Evolutionary conservation across 371 early-diverging fungal genomes (phyloP).

Genomic region (Mortierella sp.): DNA sequence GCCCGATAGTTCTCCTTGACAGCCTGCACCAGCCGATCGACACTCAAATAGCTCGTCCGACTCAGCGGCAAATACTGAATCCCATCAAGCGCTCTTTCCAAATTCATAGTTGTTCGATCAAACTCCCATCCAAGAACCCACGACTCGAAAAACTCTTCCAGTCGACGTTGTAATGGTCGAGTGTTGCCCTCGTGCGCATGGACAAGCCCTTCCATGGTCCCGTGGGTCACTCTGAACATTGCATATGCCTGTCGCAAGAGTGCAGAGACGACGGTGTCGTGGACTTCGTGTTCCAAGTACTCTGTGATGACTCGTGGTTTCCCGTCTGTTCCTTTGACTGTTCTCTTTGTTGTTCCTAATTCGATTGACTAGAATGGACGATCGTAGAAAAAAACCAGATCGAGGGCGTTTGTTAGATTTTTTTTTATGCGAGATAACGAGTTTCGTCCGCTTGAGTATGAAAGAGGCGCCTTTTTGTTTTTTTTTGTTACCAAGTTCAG

Average conservation of each 20-base stretch:
- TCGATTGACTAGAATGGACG: conserved; percentile 68
- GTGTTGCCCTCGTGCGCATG: conserved; percentile 63
- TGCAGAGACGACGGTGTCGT: conserved; percentile 68
- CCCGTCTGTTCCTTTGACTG: conserved; percentile 70
- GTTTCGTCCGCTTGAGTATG: not conserved
- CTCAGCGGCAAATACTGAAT: conserved; percentile 65
- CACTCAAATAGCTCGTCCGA: conserved; percentile 42
- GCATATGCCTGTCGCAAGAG: conserved; percentile 72
- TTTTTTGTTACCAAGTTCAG: conserved; percentile 76
- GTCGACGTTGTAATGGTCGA: conserved; percentile 60
- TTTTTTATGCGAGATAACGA: not conserved
- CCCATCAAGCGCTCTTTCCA: conserved; percentile 60
- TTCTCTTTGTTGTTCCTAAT: conserved; percentile 66
- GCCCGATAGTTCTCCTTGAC: conserved; percentile 42
- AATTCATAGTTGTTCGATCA: conserved; percentile 63
- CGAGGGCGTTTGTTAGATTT: not conserved
- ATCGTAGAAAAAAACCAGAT: not conserved
- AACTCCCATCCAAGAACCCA: conserved; percentile 80
- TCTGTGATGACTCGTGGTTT: conserved; percentile 70
- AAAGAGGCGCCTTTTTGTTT: not conserved
- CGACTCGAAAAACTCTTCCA: conserved; percentile 76
- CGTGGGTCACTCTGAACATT: conserved; percentile 69
- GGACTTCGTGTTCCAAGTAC: conserved; percentile 72
- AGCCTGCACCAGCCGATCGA: conserved; percentile 61
- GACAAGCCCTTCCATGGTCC: conserved; percentile 38